Evolutionary conservation across 305 asterid genomes (phyloP), one percentile per base, ranked within the genome.

Genomic region (Rubia peregrina): DNA sequence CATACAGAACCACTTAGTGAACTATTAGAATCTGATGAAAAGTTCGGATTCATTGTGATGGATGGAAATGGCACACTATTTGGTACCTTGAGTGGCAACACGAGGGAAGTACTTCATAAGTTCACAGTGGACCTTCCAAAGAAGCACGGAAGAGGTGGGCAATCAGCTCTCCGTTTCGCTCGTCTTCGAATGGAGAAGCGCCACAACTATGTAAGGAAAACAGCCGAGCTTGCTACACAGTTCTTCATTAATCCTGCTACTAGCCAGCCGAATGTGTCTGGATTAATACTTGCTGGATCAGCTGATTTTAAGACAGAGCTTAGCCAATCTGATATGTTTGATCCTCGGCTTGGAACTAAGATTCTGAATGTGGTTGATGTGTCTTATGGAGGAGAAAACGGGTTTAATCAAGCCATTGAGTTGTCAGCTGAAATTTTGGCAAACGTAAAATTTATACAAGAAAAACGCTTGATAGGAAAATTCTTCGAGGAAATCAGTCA

Each of bases 131-230:
- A 81, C 61, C 85, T 81, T 59, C 85, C 85, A 36, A 81, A 81
- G 74, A 81, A 81, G 65, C 85, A 81, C 13, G 85, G 85, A 53
- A 78, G 85, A 73, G 85, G 85, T 70, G 85, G 85, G 66, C 85
- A 78, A 69, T 81, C 85, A 22, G 85, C 85, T 44, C 83, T 81
- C 53, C 79, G 83, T 30, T 81, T 81, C 36, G 85, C 85, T 68
- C 85, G 85, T 76, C 81, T 81, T 26, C 81, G 85, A 67, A 79
- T 81, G 83, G 85, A 81, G 73, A 81, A 81, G 75, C 85, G 85
- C 7, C 85, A 81, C 69, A 81, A 81, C 71, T 81, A 81, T 74
- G 83, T 81, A 5, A 73, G 85, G 69, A 81, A 81, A 72, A 76
- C 85, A 0, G 85, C 85, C 17, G 85, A 81, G 77, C 81, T 81